These are phyloP conservation scores for Corniculantispora saksenae DNA, from an alignment of 2,329 filamentous ascomycete species.

Conservation along the genomic window DNA sequence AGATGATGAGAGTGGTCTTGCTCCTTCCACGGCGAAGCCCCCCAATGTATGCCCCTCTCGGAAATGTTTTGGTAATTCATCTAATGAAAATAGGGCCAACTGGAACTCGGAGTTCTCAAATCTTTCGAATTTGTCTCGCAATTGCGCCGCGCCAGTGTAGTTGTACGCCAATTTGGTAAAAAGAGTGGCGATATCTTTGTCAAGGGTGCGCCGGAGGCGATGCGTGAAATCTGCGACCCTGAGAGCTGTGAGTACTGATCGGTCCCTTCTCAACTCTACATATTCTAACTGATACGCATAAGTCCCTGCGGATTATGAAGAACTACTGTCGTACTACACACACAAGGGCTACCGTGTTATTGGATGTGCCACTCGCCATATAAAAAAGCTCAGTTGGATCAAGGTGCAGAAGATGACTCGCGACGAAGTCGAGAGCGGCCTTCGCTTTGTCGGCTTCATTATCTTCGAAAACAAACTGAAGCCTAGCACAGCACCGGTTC, in stretches of 20 bases:
- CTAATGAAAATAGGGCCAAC: conserved; percentile 45
- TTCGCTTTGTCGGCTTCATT: conserved; percentile 94
- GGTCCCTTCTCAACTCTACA: neutral
- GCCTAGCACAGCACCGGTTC: conserved; percentile 75
- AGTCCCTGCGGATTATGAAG: conserved; percentile 87
- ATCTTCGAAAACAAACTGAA: conserved; percentile 99
- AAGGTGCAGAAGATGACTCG: conserved; percentile 94
- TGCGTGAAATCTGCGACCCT: conserved; percentile 86
- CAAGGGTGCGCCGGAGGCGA: conserved; percentile 94
- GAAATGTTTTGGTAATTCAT: conserved; percentile 25
- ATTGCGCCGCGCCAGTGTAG: conserved; percentile 85
- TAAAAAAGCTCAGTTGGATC: conserved; percentile 87
- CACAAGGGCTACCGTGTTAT: conserved; percentile 97
- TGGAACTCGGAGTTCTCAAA: conserved; percentile 89
- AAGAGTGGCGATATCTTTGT: conserved; percentile 86
- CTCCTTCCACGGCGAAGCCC: conserved; percentile 86
- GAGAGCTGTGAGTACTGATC: conserved; percentile 66
- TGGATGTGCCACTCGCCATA: conserved; percentile 86
- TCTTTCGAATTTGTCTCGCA: conserved; percentile 95
- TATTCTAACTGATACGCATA: conserved; percentile 21
- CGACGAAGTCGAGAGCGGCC: conserved; percentile 75
- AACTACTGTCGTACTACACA: conserved; percentile 85
- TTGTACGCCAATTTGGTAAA: conserved; percentile 85
- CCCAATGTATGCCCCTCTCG: conserved; percentile 53
- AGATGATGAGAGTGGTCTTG: conserved; percentile 73